phyloP scores from a whole-genome alignment of 164 flowering plant genomes.

The Vitis rupestris region DNA sequence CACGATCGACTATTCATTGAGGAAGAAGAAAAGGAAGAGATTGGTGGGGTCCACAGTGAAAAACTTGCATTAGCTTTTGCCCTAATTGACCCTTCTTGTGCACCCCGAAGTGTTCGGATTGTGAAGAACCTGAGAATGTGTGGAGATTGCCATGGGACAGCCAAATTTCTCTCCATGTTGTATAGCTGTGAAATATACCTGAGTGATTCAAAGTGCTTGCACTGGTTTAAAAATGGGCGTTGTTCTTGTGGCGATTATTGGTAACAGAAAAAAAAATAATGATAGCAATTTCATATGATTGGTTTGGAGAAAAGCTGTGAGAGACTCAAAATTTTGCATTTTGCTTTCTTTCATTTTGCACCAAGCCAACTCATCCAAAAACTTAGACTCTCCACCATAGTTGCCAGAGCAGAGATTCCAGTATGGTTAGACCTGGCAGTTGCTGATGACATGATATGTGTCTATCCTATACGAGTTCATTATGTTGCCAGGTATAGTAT shows the following conservation, averaged over 20 bases:
- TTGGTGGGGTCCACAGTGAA: slow-evolving; percentile 48
- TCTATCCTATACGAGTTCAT: too few species aligned
- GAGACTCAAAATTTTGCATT: too few species aligned
- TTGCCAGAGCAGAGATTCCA: too few species aligned
- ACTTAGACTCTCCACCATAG: too few species aligned
- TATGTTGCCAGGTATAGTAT: too few species aligned
- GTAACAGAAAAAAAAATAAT: slow-evolving; percentile 19
- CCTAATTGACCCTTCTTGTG: slow-evolving; percentile 20
- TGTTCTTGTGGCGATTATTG: slow-evolving; percentile 67
- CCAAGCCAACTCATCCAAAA: too few species aligned
- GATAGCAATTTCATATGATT: neutral
- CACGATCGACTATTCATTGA: slow-evolving; percentile 22
- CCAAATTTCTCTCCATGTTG: slow-evolving; percentile 37
- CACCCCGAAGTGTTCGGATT: slow-evolving; percentile 33
- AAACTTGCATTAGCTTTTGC: slow-evolving; percentile 61
- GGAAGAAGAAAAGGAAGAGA: slow-evolving; percentile 52
- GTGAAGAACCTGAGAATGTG: slow-evolving; percentile 55
- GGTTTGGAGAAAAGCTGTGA: neutral
- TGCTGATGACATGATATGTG: too few species aligned
- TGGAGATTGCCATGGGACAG: slow-evolving; percentile 43
- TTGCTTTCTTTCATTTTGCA: too few species aligned
- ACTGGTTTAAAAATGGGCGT: slow-evolving; percentile 43
- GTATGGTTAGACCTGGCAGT: too few species aligned
- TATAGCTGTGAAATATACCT: slow-evolving; percentile 46
- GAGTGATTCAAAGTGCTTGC: slow-evolving; percentile 46